phyloP scores from a whole-genome alignment of 495 filamentous ascomycete genomes.

The Aspergillus bridgeri region DNA sequence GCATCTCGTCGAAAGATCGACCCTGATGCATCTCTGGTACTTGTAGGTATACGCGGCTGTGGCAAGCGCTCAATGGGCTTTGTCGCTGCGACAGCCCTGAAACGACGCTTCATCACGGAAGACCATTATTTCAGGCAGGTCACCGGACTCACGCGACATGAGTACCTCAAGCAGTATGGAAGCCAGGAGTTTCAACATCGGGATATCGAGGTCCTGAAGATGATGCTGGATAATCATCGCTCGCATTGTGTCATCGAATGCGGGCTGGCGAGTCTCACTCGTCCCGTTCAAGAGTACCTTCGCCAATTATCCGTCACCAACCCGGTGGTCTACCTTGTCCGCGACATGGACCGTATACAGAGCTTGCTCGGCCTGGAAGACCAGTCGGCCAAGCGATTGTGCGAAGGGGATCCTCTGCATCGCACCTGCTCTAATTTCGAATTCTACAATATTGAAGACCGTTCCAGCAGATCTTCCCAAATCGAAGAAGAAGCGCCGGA shows the following conservation, averaged over 20 bases:
- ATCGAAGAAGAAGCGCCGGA: constrained; percentile 35
- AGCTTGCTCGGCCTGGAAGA: constrained; percentile 60
- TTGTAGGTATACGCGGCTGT: constrained; percentile 72
- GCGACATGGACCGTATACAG: constrained; percentile 64
- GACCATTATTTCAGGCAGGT: constrained; percentile 71
- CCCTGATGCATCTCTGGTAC: constrained; percentile 66
- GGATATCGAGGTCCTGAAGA: constrained; percentile 62
- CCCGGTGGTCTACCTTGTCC: constrained; percentile 70
- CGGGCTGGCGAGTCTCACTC: constrained; percentile 57
- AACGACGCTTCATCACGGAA: constrained; percentile 69
- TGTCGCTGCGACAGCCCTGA: constrained; percentile 71
- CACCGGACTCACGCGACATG: constrained; percentile 61
- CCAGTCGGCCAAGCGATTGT: constrained; percentile 48
- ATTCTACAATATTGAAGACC: constrained; percentile 69
- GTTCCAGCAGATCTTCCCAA: constrained; percentile 22
- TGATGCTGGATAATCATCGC: constrained; percentile 62
- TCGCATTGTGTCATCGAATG: constrained; percentile 69
- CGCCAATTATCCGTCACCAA: constrained; percentile 58
- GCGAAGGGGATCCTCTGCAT: constrained; percentile 52
- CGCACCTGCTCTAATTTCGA: constrained; percentile 73
- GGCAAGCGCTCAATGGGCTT: constrained; percentile 79
- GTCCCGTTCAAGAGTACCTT: constrained; percentile 56
- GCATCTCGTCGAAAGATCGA: constrained; percentile 50
- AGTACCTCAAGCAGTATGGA: constrained; percentile 61
- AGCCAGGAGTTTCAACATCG: constrained; percentile 62